Evolutionary conservation across 192 early-diverging fungal species (phyloP).

Genomic region (Geranomyces michiganensis): DNA sequence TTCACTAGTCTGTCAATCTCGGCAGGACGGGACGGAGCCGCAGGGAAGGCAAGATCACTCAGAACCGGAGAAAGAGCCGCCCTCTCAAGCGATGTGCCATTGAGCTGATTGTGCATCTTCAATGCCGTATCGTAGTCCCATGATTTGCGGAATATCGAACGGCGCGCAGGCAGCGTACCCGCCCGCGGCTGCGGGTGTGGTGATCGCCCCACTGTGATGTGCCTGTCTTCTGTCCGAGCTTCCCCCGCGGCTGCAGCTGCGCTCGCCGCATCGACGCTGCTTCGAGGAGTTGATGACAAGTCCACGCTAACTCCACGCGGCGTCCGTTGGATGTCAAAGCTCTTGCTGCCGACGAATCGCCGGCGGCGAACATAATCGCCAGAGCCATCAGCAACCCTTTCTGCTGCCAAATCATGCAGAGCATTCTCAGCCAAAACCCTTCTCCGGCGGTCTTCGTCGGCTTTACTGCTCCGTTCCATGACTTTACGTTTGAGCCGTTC

Average conservation of each 20-base stretch:
- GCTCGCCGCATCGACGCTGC: not conserved
- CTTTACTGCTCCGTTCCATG: not conserved
- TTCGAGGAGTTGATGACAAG: not conserved
- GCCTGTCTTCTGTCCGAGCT: too few relatives aligned
- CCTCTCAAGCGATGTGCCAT: not conserved
- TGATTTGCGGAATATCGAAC: conserved; percentile 7
- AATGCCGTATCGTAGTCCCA: not conserved
- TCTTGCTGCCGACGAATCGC: conserved; percentile 6
- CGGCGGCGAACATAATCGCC: not conserved
- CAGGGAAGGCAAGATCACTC: not conserved
- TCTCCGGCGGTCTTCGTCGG: conserved; percentile 6
- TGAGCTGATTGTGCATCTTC: too few relatives aligned
- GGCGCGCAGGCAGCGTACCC: not conserved
- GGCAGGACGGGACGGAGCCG: too few relatives aligned
- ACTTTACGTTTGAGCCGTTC: conserved; percentile 7
- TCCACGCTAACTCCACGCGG: not conserved
- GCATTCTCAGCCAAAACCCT: conserved; percentile 2
- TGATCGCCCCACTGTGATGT: too few relatives aligned
- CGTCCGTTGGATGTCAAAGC: conserved; percentile 6
- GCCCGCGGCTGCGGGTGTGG: not conserved
- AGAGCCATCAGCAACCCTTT: not conserved
- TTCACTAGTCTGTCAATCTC: not conserved
- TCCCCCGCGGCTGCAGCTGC: too few relatives aligned
- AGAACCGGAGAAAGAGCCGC: not conserved
- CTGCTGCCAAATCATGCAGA: not conserved